Evolutionary conservation across 768 basidiomycete genomes (phyloP).

Genomic region (Termitomyces sp.): DNA sequence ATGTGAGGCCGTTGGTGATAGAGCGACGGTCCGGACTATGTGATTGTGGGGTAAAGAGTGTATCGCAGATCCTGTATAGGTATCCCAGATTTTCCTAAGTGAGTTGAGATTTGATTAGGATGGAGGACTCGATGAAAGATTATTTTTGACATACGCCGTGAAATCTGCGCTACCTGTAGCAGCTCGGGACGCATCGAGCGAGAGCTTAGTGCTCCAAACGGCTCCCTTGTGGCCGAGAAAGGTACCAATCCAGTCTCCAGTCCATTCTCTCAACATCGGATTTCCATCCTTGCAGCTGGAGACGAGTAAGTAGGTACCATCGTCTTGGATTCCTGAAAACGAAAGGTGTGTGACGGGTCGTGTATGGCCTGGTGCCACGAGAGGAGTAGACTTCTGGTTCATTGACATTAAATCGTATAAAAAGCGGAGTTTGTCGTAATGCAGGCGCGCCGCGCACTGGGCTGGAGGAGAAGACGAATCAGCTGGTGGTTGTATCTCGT

Average conservation of each 20-base stretch:
- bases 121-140: constrained; percentile 4
- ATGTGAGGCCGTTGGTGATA: constrained; percentile 64
- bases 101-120: constrained; percentile 9
- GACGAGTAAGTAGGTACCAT: constrained; percentile 83
- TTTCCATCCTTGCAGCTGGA: constrained; percentile 99
- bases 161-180: constrained; percentile 96
- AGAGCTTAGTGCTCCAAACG: constrained; percentile 95
- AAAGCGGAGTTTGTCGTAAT: constrained; percentile 27
- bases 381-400: constrained; percentile 65
- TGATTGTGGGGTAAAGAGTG: constrained; percentile 99
- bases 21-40: constrained; percentile 92
- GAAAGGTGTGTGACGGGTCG: constrained; percentile 91
- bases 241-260: constrained; percentile 97
- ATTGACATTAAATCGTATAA: constrained; percentile 46
- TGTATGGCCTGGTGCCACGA: constrained; percentile 83
- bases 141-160: constrained; percentile 67
- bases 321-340: constrained; percentile 82
- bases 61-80: constrained; percentile 78
- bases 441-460: constrained; percentile 52
- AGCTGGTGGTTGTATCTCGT: constrained; percentile 10
- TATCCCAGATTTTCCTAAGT: constrained; percentile 91
- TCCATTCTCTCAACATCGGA: constrained; percentile 95
- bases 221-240: constrained; percentile 91
- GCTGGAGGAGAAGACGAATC: constrained; percentile 11
- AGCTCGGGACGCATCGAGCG: constrained; percentile 77